Base-by-base conservation (phyloP, 1,284 basidiomycete species). In the Cutaneotrichosporon mucoides region DNA sequence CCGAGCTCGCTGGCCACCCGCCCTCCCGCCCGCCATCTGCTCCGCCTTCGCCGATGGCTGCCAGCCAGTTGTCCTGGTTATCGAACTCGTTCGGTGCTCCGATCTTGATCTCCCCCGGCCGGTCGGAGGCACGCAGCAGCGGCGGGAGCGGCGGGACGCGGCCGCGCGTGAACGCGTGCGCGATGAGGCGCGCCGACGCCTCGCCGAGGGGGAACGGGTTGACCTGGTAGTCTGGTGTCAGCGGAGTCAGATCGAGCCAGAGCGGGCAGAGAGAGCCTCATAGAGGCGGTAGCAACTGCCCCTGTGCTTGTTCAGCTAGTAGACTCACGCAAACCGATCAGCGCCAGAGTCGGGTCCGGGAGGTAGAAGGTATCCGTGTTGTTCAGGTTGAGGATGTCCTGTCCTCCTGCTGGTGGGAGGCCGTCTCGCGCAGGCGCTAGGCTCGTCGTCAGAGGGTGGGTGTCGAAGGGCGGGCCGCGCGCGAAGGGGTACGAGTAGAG, bases 121-220 rank as follows among this genome's bases (percentile, higher is more conserved):
- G 24, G 57, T 60, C 55, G 6, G 57, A 50, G 5, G 24, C 9
- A 37, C 64, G 57, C n/a, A 56, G 35, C 13, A 67, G 60, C 10
- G 63, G 61, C 3, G 64, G 64, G 13, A 67, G 62, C 2, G 66
- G 57, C 11, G 66, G 66, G 0, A 67, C 46, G 12, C 16, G 16
- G 16, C 43, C 47, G 52, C 53, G 48, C 11, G 51, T 51, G 44
- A 62, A 67, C 24, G 61, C 53, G 44, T 57, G 54, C 0, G 66
- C 63, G 42, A 67, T 70, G 38, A 79, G 70, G 42, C 77, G 75
- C 1, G 75, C 69, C 65, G 79, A 76, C 1, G 73, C 68, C 63
- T 81, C 78, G n/a, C 76, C 74, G 6, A 81, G 68, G 0, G 79
- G 78, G 66, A 81, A 80, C 7, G 79, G 78, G 15, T 79, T 73